Evolutionary conservation across 164 flowering plant genomes (phyloP).

Genomic region (Vitis rupestris): DNA sequence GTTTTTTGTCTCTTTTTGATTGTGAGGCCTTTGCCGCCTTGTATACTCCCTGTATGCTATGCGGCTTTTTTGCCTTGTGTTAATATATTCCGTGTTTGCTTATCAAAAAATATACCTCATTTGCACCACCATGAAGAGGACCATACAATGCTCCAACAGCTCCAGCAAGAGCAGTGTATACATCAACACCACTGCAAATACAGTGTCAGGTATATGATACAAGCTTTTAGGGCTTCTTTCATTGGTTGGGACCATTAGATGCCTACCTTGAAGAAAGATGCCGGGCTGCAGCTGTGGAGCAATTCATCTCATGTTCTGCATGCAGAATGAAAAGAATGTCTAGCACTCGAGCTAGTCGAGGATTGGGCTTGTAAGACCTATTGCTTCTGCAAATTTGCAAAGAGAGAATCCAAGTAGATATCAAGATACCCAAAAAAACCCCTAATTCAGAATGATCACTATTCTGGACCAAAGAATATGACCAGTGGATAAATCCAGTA

Average conservation of each 20-base stretch:
- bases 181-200: conserved; percentile 90
- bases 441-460: neutral
- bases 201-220: neutral
- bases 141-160: conserved; percentile 99
- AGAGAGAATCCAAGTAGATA: neutral
- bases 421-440: neutral
- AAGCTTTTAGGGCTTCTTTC: conserved; percentile 5
- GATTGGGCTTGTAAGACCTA: conserved; percentile 86
- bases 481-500: neutral
- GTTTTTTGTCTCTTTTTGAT: no score
- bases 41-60: no score
- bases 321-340: conserved; percentile 93
- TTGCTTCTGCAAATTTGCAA: conserved; percentile 60
- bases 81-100: neutral
- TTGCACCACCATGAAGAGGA: conserved; percentile 99
- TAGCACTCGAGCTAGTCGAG: conserved; percentile 87
- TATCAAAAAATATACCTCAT: conserved; percentile 61
- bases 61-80: no score
- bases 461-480: neutral
- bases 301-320: conserved; percentile 99
- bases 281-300: conserved; percentile 97
- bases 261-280: conserved; percentile 95
- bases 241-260: conserved; percentile 4
- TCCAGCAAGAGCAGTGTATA: conserved; percentile 97
- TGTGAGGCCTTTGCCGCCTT: no score